Conservation (phyloP, 1,284 basidiomycete species). For the Trichosporon ovoides region DNA sequence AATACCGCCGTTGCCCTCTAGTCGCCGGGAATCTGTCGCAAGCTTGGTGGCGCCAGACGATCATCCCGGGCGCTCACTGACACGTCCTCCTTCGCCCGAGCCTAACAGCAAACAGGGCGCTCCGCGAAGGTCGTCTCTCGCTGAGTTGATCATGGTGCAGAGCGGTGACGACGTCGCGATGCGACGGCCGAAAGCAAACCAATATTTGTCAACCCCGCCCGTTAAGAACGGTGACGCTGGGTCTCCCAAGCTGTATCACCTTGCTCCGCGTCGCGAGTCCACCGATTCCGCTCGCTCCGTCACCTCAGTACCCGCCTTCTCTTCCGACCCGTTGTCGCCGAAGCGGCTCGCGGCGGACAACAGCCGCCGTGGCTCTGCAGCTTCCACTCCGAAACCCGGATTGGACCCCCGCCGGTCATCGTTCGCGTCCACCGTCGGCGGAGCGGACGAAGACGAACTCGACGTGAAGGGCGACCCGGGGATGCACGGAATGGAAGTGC, state of each 20-base stretch:
- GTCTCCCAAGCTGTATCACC: slow-evolving; percentile 2
- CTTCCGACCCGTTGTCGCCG: not conserved
- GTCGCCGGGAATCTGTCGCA: not conserved
- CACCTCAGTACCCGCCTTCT: slow-evolving; percentile 1
- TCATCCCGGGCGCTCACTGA: slow-evolving; percentile 14
- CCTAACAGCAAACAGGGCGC: slow-evolving; percentile 12
- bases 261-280: slow-evolving; percentile 27
- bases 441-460: slow-evolving; percentile 19
- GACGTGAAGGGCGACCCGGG: slow-evolving; percentile 27
- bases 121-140: slow-evolving; percentile 31
- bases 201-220: not conserved
- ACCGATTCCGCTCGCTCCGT: slow-evolving; percentile 24
- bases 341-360: not conserved
- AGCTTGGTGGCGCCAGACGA: not conserved
- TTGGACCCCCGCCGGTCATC: slow-evolving; percentile 1
- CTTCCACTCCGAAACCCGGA: not conserved
- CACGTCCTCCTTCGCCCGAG: slow-evolving; percentile 29
- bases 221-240: slow-evolving; percentile 3
- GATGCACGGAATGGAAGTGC: slow-evolving; percentile 43
- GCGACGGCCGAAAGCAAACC: not conserved
- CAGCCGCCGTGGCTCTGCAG: not conserved
- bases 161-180: slow-evolving; percentile 37
- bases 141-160: slow-evolving; percentile 39
- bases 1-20: slow-evolving; percentile 7
- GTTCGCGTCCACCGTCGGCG: not conserved